Conservation (phyloP, 352 stramenopile genomes). For the Halophytophthora batemanensis region DNA sequence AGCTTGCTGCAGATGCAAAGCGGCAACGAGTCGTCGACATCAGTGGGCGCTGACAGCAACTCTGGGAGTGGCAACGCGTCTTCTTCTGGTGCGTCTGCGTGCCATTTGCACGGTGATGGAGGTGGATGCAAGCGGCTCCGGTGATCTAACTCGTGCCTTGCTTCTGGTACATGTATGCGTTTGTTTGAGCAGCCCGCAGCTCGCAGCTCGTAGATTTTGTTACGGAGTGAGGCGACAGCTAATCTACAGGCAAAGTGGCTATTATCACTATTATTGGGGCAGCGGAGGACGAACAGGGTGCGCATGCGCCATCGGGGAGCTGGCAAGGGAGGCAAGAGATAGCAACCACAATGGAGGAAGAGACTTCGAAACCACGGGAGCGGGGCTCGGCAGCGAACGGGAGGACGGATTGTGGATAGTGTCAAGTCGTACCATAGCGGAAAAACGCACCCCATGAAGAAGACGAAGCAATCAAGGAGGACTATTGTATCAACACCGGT, state of each 20-base stretch:
- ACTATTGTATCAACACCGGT: conserved; percentile 4
- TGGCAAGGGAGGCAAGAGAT: conserved; percentile 1
- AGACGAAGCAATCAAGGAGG: conserved; percentile 5
- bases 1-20: conserved; percentile 30
- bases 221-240: too few species aligned
- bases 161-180: too few species aligned
- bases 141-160: too few species aligned
- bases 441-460: conserved; percentile 11
- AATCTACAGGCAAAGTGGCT: conserved; percentile 14
- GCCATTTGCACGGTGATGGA: conserved; percentile 13
- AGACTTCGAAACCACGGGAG: conserved; percentile 5
- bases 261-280: conserved; percentile 23
- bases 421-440: conserved; percentile 46
- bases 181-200: too few species aligned
- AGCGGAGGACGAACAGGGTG: background rate
- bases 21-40: conserved; percentile 3
- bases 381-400: conserved; percentile 4
- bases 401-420: conserved; percentile 39
- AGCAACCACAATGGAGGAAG: conserved; percentile 1
- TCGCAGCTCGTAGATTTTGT: too few species aligned
- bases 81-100: conserved; percentile 4
- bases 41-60: conserved; percentile 5
- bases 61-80: too few species aligned
- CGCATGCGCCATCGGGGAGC: background rate
- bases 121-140: too few species aligned